Evolutionary conservation across 495 filamentous ascomycete species (phyloP), one percentile per base, ranked within the genome.

Genomic region (Articulospora tetracladia): DNA sequence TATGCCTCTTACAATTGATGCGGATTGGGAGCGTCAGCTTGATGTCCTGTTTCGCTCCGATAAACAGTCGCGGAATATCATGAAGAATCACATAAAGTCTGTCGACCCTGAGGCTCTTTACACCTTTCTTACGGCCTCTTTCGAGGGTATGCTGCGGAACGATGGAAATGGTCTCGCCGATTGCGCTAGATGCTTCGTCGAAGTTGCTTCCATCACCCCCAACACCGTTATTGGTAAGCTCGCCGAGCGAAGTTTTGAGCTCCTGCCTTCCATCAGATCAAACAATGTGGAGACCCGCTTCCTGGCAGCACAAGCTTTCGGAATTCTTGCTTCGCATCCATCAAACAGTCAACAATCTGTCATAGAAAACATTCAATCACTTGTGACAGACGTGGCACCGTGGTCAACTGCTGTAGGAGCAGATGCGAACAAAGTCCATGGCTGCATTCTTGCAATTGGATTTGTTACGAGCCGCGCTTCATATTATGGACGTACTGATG

Each of bases 21-120:
- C 87, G 56, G 90, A 93, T 52, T 97, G 93, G 93, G 92, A 93
- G 60, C 77, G 85, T 24, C 87, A 87, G 69, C 73, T 97, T 3
- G 89, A 91, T 64, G 79, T 83, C 15, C 72, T 86, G 0, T 76
- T 92, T 20, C 77, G 84, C 13, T 86, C 86, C 4, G 85, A 91
- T 67, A 77, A 83, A 44, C 70, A 76, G 36, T 83, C 79, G 8
- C 83, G 91, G 23, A 59, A 73, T 19, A 77, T 77, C 1, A 75
- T 96, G 12, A 83, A 77, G 64, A 61, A 65, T 53, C 81, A 76
- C 53, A 50, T 74, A 15, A 52, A 53, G 3, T 61, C 39, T 26
- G 58, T 71, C 11, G 59, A 76, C 22, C 2, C 57, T 13, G 61
- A 65, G n/a, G 58, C 63, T 10, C 39, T 74, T 3, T 23, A 66